These are phyloP conservation scores for Podaxis pistillaris DNA, from an alignment of 768 basidiomycete genomes.

Conservation along the genomic window DNA sequence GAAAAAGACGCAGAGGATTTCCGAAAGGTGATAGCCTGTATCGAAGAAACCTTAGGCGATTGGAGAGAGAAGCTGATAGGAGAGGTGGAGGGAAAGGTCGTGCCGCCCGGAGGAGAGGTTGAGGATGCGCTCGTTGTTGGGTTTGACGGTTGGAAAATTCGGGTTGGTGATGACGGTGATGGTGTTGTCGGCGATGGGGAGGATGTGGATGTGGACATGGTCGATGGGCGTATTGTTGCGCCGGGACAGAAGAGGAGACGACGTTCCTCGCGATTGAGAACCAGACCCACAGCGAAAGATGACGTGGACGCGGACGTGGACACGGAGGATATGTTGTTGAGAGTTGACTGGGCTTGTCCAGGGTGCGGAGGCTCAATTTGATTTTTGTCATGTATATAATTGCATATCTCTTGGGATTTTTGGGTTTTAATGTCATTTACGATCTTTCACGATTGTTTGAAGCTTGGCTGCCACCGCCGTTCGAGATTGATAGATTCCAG, in stretches of 20 bases:
- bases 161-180: background rate
- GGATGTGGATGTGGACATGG: background rate
- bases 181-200: background rate
- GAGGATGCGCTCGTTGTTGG: constrained; percentile 3
- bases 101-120: constrained; percentile 2
- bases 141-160: background rate
- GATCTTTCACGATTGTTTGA: too few relatives aligned
- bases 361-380: constrained; percentile 1
- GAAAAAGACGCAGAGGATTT: background rate
- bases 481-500: too few relatives aligned
- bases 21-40: background rate
- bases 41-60: background rate
- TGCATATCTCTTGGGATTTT: too few relatives aligned
- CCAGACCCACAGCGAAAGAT: background rate
- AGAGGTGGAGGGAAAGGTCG: background rate
- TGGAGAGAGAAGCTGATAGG: background rate
- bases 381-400: too few relatives aligned
- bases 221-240: too few relatives aligned
- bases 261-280: background rate
- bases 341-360: constrained; percentile 12
- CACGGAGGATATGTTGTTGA: background rate
- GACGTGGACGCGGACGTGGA: background rate
- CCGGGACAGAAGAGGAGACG: background rate
- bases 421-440: too few relatives aligned
- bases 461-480: too few relatives aligned